A percentile compares a stretch with the other conserved stretches of the same genome.
These are phyloP conservation scores for Cystoisospora suis DNA, from an alignment of 169 alveolate species.

Conservation along the genomic window DNA sequence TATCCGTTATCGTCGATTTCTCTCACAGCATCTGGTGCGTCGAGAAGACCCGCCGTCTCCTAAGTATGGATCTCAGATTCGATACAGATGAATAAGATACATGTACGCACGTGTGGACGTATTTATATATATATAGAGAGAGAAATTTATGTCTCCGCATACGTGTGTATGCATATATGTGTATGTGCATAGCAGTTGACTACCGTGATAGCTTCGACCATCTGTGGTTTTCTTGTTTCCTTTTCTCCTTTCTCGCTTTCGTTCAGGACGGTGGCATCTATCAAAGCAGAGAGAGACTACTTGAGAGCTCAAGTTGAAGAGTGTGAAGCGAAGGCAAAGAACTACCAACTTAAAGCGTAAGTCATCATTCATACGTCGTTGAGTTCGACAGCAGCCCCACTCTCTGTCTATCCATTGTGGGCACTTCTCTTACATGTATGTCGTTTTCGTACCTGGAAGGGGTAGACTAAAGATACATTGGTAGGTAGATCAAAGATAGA, in stretches of 20 bases:
- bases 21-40: no score
- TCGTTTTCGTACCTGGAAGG: no score
- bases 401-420: neutral
- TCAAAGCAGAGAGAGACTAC: constrained; percentile 7
- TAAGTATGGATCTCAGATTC: neutral
- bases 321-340: neutral
- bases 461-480: no score
- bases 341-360: constrained; percentile 4
- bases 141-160: neutral
- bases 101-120: neutral
- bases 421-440: neutral
- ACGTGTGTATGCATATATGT: neutral
- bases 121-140: neutral
- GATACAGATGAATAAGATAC: neutral
- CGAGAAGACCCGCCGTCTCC: neutral
- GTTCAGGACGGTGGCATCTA: neutral
- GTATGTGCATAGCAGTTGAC: neutral
- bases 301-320: neutral
- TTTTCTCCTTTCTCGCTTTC: neutral
- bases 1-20: no score
- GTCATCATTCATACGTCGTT: neutral
- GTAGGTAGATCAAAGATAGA: no score
- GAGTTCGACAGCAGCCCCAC: neutral
- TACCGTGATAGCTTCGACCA: neutral
- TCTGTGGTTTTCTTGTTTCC: neutral